Base-by-base conservation (phyloP, 345 rosid genomes). In the Sonneratia alba region DNA sequence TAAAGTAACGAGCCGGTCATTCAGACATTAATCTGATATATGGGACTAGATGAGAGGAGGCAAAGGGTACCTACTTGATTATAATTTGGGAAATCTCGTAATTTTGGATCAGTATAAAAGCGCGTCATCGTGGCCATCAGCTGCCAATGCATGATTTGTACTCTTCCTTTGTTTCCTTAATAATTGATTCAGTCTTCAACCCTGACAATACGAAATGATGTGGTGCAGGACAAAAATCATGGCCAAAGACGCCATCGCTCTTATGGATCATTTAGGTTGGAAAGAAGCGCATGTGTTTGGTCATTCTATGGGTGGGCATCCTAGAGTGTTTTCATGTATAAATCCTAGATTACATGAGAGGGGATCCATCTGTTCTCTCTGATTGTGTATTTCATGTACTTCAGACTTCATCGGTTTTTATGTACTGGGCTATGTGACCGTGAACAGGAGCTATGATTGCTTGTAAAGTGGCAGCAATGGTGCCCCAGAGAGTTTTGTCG, bases 261-360 rank as follows among this genome's bases (percentile, higher is more conserved):
- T 95, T 71, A 61, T 95, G 93, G 92, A 95, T 88, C 93, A 95
- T 81, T 73, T 95, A 73, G 96, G 96, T 43, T 95, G 99, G 99
- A 72, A 79, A 69, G 84, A 75, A 75, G 96, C 94, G 71, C 97
- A 95, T 71, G 82, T 90, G 4, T 82, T 90, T 82, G 99, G 99
- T 1, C 99, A 95, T 70, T 95, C 99, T 61, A 92, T 95, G 99
- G 99, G 99, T 90, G 75, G 80, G 76, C 74, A 59, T 51, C 43
- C 72, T 12, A 21, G 14, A 16, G 4, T 40, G 34, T 22, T 22
- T 47, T 64, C 48, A 37, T 45, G 62, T 21, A 34, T 7, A 47
- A 14, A 48, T 51, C 32, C 57, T 38, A 22, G 27, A n/a, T 6
- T 57, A 2, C 32, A 57, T 9, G 12, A 56, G 3, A 0, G 57